A percentile compares a stretch with the other conserved stretches of the same genome.
phyloP scores from a whole-genome alignment of 768 basidiomycete species.

The Tulasnella sp. region DNA sequence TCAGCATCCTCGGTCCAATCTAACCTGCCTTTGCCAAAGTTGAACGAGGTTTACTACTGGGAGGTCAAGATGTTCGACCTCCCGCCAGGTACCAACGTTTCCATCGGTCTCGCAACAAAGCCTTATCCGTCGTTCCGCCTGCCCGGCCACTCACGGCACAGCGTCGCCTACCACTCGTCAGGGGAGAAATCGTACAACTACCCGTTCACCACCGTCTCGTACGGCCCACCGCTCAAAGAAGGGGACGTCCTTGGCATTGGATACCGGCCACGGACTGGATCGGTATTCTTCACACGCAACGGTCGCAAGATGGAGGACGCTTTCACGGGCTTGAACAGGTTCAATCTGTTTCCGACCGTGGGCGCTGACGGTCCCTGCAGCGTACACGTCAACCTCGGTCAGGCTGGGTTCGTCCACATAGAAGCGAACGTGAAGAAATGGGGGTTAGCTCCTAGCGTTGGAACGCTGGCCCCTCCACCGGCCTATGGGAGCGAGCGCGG shows the following conservation, averaged over 20 bases:
- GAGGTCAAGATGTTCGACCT: constrained; percentile 99
- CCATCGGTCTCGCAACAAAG: constrained; percentile 92
- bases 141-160: constrained; percentile 79
- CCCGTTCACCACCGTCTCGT: constrained; percentile 82
- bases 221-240: constrained; percentile 81
- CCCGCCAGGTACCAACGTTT: constrained; percentile 78
- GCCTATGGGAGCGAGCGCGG: constrained; percentile 97
- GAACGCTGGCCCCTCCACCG: constrained; percentile 94
- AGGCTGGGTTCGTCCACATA: constrained; percentile 97
- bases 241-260: constrained; percentile 96
- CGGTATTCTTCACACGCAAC: constrained; percentile 98
- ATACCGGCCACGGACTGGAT: constrained; percentile 92
- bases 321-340: constrained; percentile 80
- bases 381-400: constrained; percentile 95
- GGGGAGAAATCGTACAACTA: constrained; percentile 98
- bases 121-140: constrained; percentile 94
- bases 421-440: constrained; percentile 99
- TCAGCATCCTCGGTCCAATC: constrained; percentile 94
- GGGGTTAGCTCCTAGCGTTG: constrained; percentile 96
- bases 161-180: constrained; percentile 91
- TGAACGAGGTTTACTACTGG: constrained; percentile 99
- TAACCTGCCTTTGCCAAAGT: constrained; percentile 91
- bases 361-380: constrained; percentile 96
- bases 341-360: constrained; percentile 95
- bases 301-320: constrained; percentile 97